Conservation (phyloP, 1,284 basidiomycete species). For the Rhodotorula glutinis region DNA sequence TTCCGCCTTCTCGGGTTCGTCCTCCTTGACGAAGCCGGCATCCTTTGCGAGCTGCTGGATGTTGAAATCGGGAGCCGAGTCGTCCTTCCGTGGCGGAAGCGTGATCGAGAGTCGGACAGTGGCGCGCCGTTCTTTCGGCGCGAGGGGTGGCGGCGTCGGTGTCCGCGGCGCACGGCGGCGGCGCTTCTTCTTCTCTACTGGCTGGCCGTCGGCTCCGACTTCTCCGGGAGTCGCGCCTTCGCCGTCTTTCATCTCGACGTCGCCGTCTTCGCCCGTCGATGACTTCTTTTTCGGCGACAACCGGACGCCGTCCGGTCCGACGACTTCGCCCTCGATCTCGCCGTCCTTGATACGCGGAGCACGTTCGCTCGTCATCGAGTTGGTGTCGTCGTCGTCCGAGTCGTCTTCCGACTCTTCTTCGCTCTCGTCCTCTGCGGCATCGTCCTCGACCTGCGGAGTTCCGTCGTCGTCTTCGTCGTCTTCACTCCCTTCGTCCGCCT, state of each 20-base stretch:
- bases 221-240: not conserved
- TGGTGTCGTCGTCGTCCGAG: slow-evolving; percentile 19
- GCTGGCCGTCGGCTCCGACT: not conserved
- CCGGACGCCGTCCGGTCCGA: not conserved
- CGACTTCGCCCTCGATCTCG: slow-evolving; percentile 6
- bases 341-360: slow-evolving; percentile 19
- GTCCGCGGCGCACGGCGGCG: slow-evolving; percentile 1
- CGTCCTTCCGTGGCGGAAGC: slow-evolving; percentile 66
- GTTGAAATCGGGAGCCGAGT: slow-evolving; percentile 56
- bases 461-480: slow-evolving; percentile 17
- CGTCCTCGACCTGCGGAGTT: slow-evolving; percentile 11
- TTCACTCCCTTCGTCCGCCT: slow-evolving; percentile 6
- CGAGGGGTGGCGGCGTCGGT: slow-evolving; percentile 21
- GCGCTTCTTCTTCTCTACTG: slow-evolving; percentile 25
- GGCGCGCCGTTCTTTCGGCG: slow-evolving; percentile 9
- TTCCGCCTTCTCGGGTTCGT: slow-evolving; percentile 49
- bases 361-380: slow-evolving; percentile 14
- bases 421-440: not conserved
- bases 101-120: slow-evolving; percentile 59
- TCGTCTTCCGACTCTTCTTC: slow-evolving; percentile 16
- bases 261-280: not conserved
- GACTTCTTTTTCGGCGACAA: slow-evolving; percentile 18
- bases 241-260: slow-evolving; percentile 7
- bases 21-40: slow-evolving; percentile 52
- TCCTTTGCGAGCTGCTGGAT: slow-evolving; percentile 58